These are phyloP conservation scores for Geosmithia putterillii DNA, from an alignment of 2,329 filamentous ascomycete species.

Conservation along the genomic window DNA sequence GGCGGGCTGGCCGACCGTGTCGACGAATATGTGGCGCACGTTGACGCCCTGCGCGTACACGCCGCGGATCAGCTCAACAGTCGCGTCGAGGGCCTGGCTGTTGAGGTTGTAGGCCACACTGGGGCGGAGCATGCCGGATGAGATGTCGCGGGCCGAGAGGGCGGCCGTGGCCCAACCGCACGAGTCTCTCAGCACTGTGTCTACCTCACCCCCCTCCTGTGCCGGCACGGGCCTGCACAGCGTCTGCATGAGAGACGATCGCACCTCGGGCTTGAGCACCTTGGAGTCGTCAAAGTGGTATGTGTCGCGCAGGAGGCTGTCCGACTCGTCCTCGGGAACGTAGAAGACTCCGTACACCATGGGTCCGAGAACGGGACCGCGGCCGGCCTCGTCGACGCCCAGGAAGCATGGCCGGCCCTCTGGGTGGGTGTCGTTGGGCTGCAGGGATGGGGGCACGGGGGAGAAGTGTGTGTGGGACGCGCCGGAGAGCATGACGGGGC, in stretches of 20 bases:
- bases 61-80: constrained; percentile 65
- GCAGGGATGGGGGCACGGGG: constrained; percentile 49
- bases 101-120: constrained; percentile 70
- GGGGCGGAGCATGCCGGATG: constrained; percentile 61
- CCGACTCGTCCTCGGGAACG: constrained; percentile 61
- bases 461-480: constrained; percentile 63
- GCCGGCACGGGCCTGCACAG: constrained; percentile 51
- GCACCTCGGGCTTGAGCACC: constrained; percentile 69
- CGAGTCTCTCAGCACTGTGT: constrained; percentile 25
- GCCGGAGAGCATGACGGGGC: constrained; percentile 43
- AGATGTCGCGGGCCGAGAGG: constrained; percentile 76
- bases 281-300: constrained; percentile 96
- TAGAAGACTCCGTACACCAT: constrained; percentile 63
- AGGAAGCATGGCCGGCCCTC: constrained; percentile 46
- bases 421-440: constrained; percentile 24
- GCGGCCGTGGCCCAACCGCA: constrained; percentile 79
- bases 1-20: constrained; percentile 78
- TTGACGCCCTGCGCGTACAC: constrained; percentile 71
- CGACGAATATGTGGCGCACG: constrained; percentile 81
- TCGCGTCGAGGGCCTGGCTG: constrained; percentile 89
- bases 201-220: too few relatives aligned
- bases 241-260: constrained; percentile 54
- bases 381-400: constrained; percentile 87
- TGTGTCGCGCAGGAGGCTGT: constrained; percentile 61
- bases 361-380: constrained; percentile 81